These are phyloP conservation scores for Curvularia sp. DNA, from an alignment of 2,329 filamentous ascomycete genomes.

Conservation along the genomic window DNA sequence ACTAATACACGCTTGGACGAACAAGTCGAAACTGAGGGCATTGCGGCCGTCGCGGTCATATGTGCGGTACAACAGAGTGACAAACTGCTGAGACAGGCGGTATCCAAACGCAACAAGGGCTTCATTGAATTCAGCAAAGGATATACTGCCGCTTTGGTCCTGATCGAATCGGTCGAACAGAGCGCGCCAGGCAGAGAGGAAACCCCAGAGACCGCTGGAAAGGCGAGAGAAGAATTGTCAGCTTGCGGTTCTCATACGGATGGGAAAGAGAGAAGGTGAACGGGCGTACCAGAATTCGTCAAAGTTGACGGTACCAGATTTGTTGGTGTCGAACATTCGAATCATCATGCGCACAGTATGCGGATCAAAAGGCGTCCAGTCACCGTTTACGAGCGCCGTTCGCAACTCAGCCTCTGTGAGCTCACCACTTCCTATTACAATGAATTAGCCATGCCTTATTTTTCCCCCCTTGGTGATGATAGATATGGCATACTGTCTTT, in stretches of 20 bases:
- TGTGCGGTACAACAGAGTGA: slow-evolving; percentile 82
- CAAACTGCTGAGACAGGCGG: slow-evolving; percentile 82
- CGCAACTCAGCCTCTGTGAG: slow-evolving; percentile 87
- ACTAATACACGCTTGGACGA: slow-evolving; percentile 96
- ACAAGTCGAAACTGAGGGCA: slow-evolving; percentile 78
- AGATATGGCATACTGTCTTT: slow-evolving; percentile 67
- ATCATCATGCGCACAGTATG: slow-evolving; percentile 99
- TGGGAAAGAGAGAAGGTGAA: background rate
- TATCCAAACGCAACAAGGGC: slow-evolving; percentile 93
- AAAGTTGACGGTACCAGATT: slow-evolving; percentile 87
- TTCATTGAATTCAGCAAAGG: slow-evolving; percentile 83
- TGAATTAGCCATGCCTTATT: slow-evolving; percentile 12
- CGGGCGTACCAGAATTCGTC: slow-evolving; percentile 79
- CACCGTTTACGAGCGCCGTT: slow-evolving; percentile 91
- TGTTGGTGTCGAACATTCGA: slow-evolving; percentile 96
- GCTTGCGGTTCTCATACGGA: slow-evolving; percentile 5
- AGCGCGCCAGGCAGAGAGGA: slow-evolving; percentile 89
- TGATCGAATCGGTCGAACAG: slow-evolving; percentile 95
- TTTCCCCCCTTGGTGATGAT: background rate
- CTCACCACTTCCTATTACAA: slow-evolving; percentile 70
- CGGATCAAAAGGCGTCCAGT: slow-evolving; percentile 91
- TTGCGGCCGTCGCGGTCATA: slow-evolving; percentile 70
- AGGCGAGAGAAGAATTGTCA: background rate
- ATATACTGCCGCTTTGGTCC: slow-evolving; percentile 87
- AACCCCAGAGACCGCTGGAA: slow-evolving; percentile 81